Conservation (phyloP, 1,284 basidiomycete species). For the Microbotryomycetes sp. region DNA sequence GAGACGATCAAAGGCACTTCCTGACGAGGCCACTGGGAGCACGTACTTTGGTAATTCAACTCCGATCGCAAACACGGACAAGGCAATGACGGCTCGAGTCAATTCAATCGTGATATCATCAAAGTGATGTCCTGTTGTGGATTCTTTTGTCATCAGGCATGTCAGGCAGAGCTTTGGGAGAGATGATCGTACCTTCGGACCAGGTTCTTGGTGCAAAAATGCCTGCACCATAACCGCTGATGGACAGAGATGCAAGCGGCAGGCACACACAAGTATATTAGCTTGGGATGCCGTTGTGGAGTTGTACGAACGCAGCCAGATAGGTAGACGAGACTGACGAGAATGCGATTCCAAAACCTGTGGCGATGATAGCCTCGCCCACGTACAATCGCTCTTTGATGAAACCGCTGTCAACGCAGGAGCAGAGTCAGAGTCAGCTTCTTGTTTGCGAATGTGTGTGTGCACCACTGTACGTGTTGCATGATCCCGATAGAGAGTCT, state of each 20-base stretch:
- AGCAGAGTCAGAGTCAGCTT: neutral
- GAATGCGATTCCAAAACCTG: constrained; percentile 88
- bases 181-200: constrained; percentile 49
- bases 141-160: too few species aligned
- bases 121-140: constrained; percentile 23
- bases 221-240: constrained; percentile 71
- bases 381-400: constrained; percentile 90
- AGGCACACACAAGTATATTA: too few species aligned
- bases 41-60: constrained; percentile 73
- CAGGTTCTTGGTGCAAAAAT: constrained; percentile 82
- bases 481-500: constrained; percentile 11
- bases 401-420: constrained; percentile 44
- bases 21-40: constrained; percentile 25
- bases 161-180: too few species aligned
- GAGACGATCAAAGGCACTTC: constrained; percentile 13
- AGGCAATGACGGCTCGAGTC: constrained; percentile 90
- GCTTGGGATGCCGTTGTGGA: constrained; percentile 36
- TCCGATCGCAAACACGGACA: constrained; percentile 96
- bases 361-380: constrained; percentile 94
- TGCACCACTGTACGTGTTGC: too few species aligned
- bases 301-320: neutral
- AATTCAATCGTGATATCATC: constrained; percentile 58
- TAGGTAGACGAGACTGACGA: constrained; percentile 40
- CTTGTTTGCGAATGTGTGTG: too few species aligned
- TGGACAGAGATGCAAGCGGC: neutral